Base-by-base conservation (phyloP, 345 rosid genomes). In the Pistacia vera region DNA sequence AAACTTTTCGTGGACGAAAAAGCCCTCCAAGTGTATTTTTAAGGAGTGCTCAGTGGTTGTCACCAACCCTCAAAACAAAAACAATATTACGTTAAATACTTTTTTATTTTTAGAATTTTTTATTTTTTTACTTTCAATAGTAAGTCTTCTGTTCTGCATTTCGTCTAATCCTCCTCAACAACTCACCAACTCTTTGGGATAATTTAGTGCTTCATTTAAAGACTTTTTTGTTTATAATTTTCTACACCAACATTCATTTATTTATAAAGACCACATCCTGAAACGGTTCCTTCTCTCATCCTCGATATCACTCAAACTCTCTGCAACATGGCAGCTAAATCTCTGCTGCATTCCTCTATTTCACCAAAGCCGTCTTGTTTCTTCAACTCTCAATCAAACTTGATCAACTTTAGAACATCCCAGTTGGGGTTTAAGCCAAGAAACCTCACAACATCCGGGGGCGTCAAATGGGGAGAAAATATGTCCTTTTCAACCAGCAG, bases 321-420 rank as follows among this genome's bases (percentile, higher is more conserved):
- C 4, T 35, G 74, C 81, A 52, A 3, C 63, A 88, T 85, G 88
- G 87, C 88, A 46, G 78, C 86, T 10, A 81, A 60, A 28, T 74
- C 88, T 57, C 55, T 72, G 76, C 81, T 72, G 20, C 81, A 66
- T 62, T 70, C 85, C 18, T 77, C 85, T 56, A 60, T 58, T 72
- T 73, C 82, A 0, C 68, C 75, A 5, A 71, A 56, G 17, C 3
- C 83, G 16, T 38, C 60, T 54, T 36, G 58, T 60, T 75, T 75
- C 68, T 59, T 54, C 64, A 81, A 58, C 68, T 17, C 78, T 20
- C 75, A 62, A 16, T 79, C 83, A 8, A 72, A 63, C 73, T 73
- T 33, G 69, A 49, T 74, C 71, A 3, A 62, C 69, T 66, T 73
- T 8, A 71, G 74, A 72, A 78, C 75, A 78, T 28, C 77, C 79